Base-by-base conservation (phyloP, 1,284 basidiomycete genomes). In the Ganoderma meredithae region DNA sequence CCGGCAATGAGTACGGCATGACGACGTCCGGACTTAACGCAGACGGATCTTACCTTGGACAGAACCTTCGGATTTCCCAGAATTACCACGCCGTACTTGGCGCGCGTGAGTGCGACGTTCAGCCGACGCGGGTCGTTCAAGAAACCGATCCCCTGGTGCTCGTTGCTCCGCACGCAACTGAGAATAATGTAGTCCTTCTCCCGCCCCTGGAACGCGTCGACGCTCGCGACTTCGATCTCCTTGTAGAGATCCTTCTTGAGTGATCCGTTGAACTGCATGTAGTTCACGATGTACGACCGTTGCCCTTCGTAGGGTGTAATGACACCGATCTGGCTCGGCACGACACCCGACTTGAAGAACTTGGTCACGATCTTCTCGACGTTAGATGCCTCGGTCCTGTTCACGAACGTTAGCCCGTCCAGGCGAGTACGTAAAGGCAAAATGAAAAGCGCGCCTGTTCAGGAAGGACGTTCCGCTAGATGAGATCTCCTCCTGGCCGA, bases 161-260 rank as follows among this genome's bases (percentile, higher is more conserved):
- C 98, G 80, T 99, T 99, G 82, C 96, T 98, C 77, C 98, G 86
- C n/a, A 99, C 98, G 79, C 98, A 99, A 78, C 94, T 96, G 63
- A 99, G 87, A 76, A 99, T 99, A 80, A 99, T 99, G 77, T 99
- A 99, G 80, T 99, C 98, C 86, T 99, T 99, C 84, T 99, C 98
- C 78, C 98, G 90, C 41, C 98, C 98, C 80, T 99, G 98, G 89
- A 99, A 99, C 1, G 98, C 98, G 79, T 99, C 98, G 62, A 99
- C 98, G 76, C 94, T 96, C 15, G 98, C 98, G 52, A 99, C 98
- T 79, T 99, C 98, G 59, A 99, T 96, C 76, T 99, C 97, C 84
- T 99, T 99, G 86, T 99, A 99, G 13, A 99, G 82, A 74, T 99
- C 98, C 83, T 99, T 99, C 88, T 98, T 98, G 70, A 99, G 85